Evolutionary conservation across 139 green algal genomes (phyloP).

Genomic region (Deuterostichococcus epilithicus): DNA sequence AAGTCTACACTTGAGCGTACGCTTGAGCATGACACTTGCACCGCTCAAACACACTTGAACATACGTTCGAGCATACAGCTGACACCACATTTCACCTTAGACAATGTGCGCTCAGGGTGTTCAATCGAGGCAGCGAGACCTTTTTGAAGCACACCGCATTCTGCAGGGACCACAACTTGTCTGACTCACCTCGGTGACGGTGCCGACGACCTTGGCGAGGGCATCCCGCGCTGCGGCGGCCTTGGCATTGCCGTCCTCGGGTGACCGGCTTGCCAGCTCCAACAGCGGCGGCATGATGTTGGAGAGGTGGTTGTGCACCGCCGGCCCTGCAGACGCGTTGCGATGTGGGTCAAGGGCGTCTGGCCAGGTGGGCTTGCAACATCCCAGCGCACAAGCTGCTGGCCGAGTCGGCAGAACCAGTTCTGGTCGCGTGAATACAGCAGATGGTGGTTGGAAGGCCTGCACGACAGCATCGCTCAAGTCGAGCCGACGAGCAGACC

Average conservation of each 20-base stretch:
- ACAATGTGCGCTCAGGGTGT: no score
- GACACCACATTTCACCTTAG: no score
- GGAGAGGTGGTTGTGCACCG: slow-evolving; percentile 64
- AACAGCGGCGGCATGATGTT: slow-evolving; percentile 72
- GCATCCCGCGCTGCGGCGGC: slow-evolving; percentile 30
- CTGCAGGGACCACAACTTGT: no score
- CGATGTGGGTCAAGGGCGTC: no score
- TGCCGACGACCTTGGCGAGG: slow-evolving; percentile 17
- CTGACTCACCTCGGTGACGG: slow-evolving; percentile 1
- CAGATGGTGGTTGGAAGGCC: background rate
- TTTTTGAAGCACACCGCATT: no score
- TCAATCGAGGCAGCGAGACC: no score
- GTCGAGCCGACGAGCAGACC: no score
- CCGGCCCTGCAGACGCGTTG: slow-evolving; percentile 41
- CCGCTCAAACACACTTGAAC: no score
- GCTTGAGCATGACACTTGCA: no score
- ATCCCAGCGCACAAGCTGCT: background rate
- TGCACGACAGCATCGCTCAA: background rate
- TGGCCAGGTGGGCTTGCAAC: no score
- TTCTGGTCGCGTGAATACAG: background rate
- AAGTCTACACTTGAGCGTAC: no score
- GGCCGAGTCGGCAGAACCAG: background rate
- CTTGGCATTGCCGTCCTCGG: slow-evolving; percentile 3
- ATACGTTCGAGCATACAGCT: no score
- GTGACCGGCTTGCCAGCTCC: slow-evolving; percentile 20